Evolutionary conservation across 768 basidiomycete genomes (phyloP).

Genomic region (Strobilomyces dryophilus): DNA sequence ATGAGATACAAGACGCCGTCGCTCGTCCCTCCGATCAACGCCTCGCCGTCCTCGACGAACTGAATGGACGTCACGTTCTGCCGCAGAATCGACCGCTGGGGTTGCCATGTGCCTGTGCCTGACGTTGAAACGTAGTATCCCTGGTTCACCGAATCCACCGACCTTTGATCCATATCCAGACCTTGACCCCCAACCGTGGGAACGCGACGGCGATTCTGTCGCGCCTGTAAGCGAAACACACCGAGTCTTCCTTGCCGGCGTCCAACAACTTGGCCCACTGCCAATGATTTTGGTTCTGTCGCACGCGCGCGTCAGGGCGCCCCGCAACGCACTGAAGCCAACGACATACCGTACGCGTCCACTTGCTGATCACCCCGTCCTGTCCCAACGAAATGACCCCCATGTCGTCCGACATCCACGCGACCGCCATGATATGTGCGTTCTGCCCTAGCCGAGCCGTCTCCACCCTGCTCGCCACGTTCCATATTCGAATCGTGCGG

Average conservation of each 20-base stretch:
- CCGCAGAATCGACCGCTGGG: slow-evolving; percentile 59
- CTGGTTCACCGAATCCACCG: neutral
- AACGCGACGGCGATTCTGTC: slow-evolving; percentile 63
- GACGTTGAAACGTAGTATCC: slow-evolving; percentile 1
- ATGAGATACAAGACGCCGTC: slow-evolving; percentile 61
- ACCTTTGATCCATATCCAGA: slow-evolving; percentile 66
- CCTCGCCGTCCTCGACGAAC: slow-evolving; percentile 61
- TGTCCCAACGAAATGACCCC: slow-evolving; percentile 54
- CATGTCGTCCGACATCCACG: slow-evolving; percentile 57
- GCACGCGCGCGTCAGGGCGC: neutral
- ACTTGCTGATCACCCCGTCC: slow-evolving; percentile 56
- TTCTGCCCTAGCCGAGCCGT: slow-evolving; percentile 54
- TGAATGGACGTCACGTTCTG: slow-evolving; percentile 61
- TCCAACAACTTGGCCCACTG: slow-evolving; percentile 53
- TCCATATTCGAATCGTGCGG: slow-evolving; percentile 62
- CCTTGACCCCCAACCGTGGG: slow-evolving; percentile 53
- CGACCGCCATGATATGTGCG: slow-evolving; percentile 43
- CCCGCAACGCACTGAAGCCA: neutral
- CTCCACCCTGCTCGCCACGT: slow-evolving; percentile 43
- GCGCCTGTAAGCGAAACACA: slow-evolving; percentile 51
- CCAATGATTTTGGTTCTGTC: slow-evolving; percentile 49
- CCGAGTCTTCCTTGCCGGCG: slow-evolving; percentile 42
- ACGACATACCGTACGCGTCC: slow-evolving; percentile 50
- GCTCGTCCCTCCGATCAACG: slow-evolving; percentile 62
- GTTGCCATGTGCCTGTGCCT: slow-evolving; percentile 54